Conservation (phyloP, 495 filamentous ascomycete species). For the Sabuloglossum arenarium region DNA sequence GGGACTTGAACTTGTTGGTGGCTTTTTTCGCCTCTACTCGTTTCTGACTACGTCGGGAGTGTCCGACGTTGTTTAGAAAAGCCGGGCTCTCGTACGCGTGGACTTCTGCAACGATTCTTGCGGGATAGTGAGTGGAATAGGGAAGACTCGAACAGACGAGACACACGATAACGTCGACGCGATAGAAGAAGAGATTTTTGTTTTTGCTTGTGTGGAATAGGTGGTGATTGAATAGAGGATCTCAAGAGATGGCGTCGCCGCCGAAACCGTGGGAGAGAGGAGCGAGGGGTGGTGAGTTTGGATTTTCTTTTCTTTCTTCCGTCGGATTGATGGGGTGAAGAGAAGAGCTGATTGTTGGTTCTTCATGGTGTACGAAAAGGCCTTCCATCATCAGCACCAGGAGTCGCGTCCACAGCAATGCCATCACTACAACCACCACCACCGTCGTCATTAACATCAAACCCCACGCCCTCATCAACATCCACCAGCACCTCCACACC, state of each 20-base stretch:
- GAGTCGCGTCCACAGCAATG: constrained; percentile 9
- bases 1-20: no score
- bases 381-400: background rate
- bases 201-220: background rate
- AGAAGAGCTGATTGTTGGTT: background rate
- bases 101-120: no score
- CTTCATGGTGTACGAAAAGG: no score
- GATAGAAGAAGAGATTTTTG: background rate
- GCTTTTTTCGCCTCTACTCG: no score
- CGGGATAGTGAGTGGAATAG: no score
- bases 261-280: constrained; percentile 8
- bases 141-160: background rate
- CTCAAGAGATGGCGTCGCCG: constrained; percentile 3
- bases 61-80: no score
- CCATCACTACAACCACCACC: background rate
- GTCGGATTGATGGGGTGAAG: background rate
- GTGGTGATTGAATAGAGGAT: no score
- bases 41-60: no score
- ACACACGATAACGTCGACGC: background rate
- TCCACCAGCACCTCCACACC: constrained; percentile 25
- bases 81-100: no score
- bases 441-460: background rate
- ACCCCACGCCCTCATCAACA: constrained; percentile 21
- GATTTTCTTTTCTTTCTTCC: background rate
- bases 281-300: background rate